Evolutionary conservation across 768 basidiomycete species (phyloP).

Genomic region (Udeniomyces megalosporus): DNA sequence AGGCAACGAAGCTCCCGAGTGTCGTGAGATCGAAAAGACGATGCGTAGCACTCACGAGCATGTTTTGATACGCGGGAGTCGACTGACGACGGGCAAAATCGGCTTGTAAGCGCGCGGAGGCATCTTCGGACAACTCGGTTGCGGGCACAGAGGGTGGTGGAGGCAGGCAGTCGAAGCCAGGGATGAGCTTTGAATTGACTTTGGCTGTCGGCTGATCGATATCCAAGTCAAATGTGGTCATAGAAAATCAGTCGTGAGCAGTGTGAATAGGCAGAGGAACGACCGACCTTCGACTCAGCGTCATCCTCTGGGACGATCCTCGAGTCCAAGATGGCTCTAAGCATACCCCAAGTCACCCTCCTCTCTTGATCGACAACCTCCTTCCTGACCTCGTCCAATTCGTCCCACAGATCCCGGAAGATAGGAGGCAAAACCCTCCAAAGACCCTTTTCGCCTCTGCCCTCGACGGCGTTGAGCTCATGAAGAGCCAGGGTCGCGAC

Average conservation of each 20-base stretch:
- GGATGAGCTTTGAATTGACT: slow-evolving; percentile 17
- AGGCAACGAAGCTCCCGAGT: neutral
- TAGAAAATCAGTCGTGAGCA: too few relatives aligned
- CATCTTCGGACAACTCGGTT: neutral
- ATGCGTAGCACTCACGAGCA: slow-evolving; percentile 50
- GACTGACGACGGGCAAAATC: slow-evolving; percentile 48
- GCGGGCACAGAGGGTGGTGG: slow-evolving; percentile 1
- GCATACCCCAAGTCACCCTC: slow-evolving; percentile 50
- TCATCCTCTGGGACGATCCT: slow-evolving; percentile 14
- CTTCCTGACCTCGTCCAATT: slow-evolving; percentile 54
- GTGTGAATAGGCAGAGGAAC: too few relatives aligned
- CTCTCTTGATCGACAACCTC: slow-evolving; percentile 47
- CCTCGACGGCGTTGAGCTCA: slow-evolving; percentile 35
- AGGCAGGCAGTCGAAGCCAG: slow-evolving; percentile 11
- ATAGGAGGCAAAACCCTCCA: slow-evolving; percentile 63
- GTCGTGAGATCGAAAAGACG: neutral
- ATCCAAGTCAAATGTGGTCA: neutral
- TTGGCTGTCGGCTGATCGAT: neutral
- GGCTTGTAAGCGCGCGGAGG: slow-evolving; percentile 24
- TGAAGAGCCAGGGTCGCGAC: slow-evolving; percentile 74
- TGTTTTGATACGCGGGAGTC: slow-evolving; percentile 59
- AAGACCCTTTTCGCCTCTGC: slow-evolving; percentile 15
- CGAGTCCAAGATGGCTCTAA: slow-evolving; percentile 44
- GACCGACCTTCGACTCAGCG: slow-evolving; percentile 32
- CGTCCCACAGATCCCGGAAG: slow-evolving; percentile 83